Evolutionary conservation across 148 eudicot genomes (phyloP), one percentile per base, ranked within the genome.

Genomic region (Vaccinium vitisidaea): DNA sequence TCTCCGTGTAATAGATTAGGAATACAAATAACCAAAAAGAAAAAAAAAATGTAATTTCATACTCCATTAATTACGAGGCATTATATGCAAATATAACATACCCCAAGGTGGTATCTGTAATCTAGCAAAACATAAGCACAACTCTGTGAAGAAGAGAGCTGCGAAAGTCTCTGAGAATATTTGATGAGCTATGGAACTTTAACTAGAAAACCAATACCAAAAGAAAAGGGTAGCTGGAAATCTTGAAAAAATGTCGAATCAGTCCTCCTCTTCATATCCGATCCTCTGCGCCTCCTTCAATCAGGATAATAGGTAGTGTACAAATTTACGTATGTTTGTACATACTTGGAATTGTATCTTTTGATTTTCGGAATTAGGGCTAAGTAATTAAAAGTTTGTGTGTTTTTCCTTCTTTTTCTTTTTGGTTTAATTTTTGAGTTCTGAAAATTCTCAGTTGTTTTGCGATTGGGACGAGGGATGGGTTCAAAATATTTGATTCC

Each of bases 391-490:
- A 27, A 27, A 49, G 14, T 10, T 83, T 43, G 18, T 49, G 32
- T 32, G 0, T 71, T 36, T 63, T 70, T 32, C 25, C 19, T 16
- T 39, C 43, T 39, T 39, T 6, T 19, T 59, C 11, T 13, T 43
- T 86, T 61, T n/a, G 4, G 49, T 74, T 27, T 7, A n/a, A 2
- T 83, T 13, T 1, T 25, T 15, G 32, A 32, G 65, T 84, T 48
- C 19, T 67, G 75, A 81, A 73, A 21, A 59, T 84, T 83, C 39
- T 79, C 84, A 96, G 99, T 71, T 92, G 91, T 84, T 92, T 96
- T 84, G 99, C 94, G 8, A 88, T 96, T 84, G 98, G 97, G 65
- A 93, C 99, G 6, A 96, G 87, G 80, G 90, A 91, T 80, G 98
- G 98, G 58, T 94, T 96, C 90, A 92, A 87, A 88, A 89, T 96